Evolutionary conservation across 108 stramenopile genomes (phyloP).

Genomic region (Hondaea fermentalgiana): DNA sequence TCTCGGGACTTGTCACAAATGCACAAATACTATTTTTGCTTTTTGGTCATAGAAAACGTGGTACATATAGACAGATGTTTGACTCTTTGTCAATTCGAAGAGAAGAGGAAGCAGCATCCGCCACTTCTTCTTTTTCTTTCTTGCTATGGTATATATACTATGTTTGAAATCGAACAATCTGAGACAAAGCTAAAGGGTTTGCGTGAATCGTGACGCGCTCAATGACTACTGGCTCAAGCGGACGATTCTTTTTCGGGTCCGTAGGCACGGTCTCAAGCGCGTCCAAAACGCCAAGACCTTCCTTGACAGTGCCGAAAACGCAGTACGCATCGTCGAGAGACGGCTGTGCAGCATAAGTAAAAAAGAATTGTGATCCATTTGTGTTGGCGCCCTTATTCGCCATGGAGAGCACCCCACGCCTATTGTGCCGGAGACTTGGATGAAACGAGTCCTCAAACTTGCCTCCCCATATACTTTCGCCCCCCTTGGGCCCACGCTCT

Average conservation of each 20-base stretch:
- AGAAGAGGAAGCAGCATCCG: too few species aligned
- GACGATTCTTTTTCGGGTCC: slow-evolving; percentile 66
- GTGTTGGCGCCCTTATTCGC: slow-evolving; percentile 83
- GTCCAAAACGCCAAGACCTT: slow-evolving; percentile 89
- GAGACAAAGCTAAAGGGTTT: slow-evolving; percentile 69
- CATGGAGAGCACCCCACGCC: slow-evolving; percentile 78
- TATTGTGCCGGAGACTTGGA: slow-evolving; percentile 72
- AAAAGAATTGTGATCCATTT: slow-evolving; percentile 81
- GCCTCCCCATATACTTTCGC: slow-evolving; percentile 92
- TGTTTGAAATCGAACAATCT: too few species aligned
- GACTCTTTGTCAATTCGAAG: too few species aligned
- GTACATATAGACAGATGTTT: too few species aligned
- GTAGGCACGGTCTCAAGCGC: slow-evolving; percentile 84
- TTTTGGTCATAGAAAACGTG: too few species aligned
- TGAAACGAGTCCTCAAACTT: slow-evolving; percentile 89
- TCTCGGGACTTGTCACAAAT: too few species aligned
- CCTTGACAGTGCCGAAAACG: slow-evolving; percentile 79
- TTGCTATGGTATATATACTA: too few species aligned
- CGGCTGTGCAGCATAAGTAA: slow-evolving; percentile 80
- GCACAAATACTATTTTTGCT: too few species aligned
- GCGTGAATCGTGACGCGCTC: slow-evolving; percentile 83
- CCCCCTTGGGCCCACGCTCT: slow-evolving; percentile 42
- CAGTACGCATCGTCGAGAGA: slow-evolving; percentile 89
- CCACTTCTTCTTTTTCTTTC: too few species aligned
- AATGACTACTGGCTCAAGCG: slow-evolving; percentile 73